Evolutionary conservation across 441 rosid species (phyloP).

Genomic region (Lepidium campestre): DNA sequence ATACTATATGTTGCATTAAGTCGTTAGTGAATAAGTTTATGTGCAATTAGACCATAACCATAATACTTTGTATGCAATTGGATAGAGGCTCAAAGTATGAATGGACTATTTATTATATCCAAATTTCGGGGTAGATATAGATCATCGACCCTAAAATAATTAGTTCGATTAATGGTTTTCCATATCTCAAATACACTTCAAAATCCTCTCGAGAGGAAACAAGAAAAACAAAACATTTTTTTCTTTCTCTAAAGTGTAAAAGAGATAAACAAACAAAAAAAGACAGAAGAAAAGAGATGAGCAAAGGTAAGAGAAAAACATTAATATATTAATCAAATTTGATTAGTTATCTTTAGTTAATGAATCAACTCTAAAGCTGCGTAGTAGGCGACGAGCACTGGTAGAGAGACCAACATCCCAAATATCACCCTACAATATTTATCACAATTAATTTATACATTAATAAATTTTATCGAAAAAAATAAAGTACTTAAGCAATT

Average conservation of each 20-base stretch:
- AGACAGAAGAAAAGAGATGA: neutral
- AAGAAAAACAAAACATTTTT: neutral
- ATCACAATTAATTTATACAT: no score
- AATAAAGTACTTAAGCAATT: no score
- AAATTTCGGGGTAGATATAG: no score
- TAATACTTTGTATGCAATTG: no score
- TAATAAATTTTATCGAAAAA: no score
- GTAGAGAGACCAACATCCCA: constrained; percentile 69
- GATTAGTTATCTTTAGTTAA: constrained; percentile 15
- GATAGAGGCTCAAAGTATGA: no score
- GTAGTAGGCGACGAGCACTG: constrained; percentile 66
- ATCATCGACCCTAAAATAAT: no score
- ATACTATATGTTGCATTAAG: no score
- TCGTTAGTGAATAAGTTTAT: no score
- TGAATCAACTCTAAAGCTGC: constrained; percentile 53
- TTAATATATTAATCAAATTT: neutral
- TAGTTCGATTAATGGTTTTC: neutral
- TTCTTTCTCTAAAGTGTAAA: neutral
- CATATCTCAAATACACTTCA: constrained; percentile 7
- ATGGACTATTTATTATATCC: no score
- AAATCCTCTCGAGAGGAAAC: neutral
- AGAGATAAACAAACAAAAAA: neutral
- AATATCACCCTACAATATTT: constrained; percentile 76
- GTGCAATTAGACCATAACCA: no score
- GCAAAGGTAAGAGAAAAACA: neutral